Evolutionary conservation across 345 rosid species (phyloP), one percentile per base, ranked within the genome.

Genomic region (Melaleuca alternifolia): DNA sequence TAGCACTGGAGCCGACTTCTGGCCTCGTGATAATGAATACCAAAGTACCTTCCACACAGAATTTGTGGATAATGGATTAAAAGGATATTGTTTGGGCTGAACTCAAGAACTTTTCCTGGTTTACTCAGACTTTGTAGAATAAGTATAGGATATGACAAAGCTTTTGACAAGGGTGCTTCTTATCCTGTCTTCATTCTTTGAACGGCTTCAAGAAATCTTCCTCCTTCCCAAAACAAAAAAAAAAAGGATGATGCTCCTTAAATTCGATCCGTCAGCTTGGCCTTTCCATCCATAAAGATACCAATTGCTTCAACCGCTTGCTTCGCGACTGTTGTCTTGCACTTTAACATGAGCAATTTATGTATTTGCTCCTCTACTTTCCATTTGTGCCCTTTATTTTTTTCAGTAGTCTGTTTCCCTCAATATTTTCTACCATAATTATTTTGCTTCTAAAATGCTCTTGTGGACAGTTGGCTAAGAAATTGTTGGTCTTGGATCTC

Each of bases 401-500:
- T 59, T 1, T 59, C 75, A 15, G 6, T 13, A 50, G 37, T 13
- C 54, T 50, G 15, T 50, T 82, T 82, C 37, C 51, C 54, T 48
- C 51, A 8, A 33, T 48, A 82, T 50, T 26, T 20, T 84, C 50
- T 56, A 24, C 10, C 75, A 28, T 61, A 28, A 61, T 61, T 13
- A 28, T 59, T 59, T 61, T 83, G 28, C 57, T 82, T 61, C 79
- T 54, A 50, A 53, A 54, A 50, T 13, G 46, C 46, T 16, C 52
- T 9, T 53, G 13, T 37, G 54, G 50, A 41, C 85, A 82, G 88
- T 30, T 48, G 59, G 91, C 91, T 24, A 85, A 90, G 87, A 92
- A 86, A 61, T 89, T 93, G 91, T 87, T 75, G 87, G 91, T 91
- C 86, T 30, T 93, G 89, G 89, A 91, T 86, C 92, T 93, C 33